Conservation (phyloP, 2,329 filamentous ascomycete genomes). For the Fusarium foetens region DNA sequence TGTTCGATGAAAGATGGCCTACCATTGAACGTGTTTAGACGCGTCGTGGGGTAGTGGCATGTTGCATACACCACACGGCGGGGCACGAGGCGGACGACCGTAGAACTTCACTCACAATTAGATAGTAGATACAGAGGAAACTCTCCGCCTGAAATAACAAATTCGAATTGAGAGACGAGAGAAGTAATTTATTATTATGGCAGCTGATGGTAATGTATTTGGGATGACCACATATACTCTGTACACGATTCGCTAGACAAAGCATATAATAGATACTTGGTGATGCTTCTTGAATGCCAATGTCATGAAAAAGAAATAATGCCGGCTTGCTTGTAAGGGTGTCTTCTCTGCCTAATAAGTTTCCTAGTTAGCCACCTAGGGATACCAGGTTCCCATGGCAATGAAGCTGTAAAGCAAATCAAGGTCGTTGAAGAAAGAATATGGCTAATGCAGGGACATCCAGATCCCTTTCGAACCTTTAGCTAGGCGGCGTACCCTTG, state of each 20-base stretch:
- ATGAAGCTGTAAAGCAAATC: not conserved
- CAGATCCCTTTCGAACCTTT: not conserved
- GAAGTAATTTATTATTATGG: not conserved
- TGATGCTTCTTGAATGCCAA: not conserved
- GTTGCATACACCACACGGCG: slow-evolving; percentile 8
- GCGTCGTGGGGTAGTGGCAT: slow-evolving; percentile 34
- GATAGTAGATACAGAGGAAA: not conserved
- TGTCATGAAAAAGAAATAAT: not conserved
- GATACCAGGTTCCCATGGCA: not conserved
- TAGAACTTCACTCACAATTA: not conserved
- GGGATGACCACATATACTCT: not conserved
- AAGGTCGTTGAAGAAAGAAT: not conserved
- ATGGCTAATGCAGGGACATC: slow-evolving; percentile 7
- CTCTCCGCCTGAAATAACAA: not conserved
- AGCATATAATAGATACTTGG: not conserved
- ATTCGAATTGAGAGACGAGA: not conserved
- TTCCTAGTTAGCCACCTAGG: not conserved
- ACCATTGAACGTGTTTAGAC: slow-evolving; percentile 19
- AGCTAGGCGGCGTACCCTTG: not conserved
- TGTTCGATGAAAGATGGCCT: slow-evolving; percentile 1
- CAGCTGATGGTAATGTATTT: not conserved
- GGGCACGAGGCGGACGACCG: not conserved
- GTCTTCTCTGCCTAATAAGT: not conserved
- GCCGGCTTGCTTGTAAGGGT: not conserved
- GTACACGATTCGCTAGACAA: not conserved